These are phyloP conservation scores for Bigelowiella natans DNA, from an alignment of 78 protist genomes.

Conservation along the genomic window DNA sequence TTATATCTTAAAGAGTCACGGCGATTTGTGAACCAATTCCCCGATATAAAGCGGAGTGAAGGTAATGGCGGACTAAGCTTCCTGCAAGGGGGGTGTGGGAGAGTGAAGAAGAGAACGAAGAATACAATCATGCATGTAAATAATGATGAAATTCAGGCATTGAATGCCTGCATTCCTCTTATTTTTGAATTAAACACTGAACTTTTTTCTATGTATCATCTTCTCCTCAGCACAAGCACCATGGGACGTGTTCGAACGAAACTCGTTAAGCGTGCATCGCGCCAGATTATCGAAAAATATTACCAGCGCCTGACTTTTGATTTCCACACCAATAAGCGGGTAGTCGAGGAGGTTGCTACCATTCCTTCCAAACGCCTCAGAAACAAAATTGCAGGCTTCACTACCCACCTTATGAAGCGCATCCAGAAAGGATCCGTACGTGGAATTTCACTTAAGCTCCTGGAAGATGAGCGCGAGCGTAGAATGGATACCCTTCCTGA, in stretches of 20 bases:
- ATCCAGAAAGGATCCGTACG: conserved; percentile 89
- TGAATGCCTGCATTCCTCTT: too few relatives aligned
- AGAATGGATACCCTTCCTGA: conserved; percentile 97
- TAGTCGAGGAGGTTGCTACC: conserved; percentile 84
- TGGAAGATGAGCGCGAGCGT: conserved; percentile 99
- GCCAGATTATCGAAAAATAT: conserved; percentile 93
- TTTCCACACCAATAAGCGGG: conserved; percentile 96
- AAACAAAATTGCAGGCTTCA: conserved; percentile 97
- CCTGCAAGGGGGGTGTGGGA: too few relatives aligned
- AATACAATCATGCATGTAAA: too few relatives aligned
- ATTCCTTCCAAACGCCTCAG: conserved; percentile 96
- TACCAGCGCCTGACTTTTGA: conserved; percentile 89
- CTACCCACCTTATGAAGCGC: conserved; percentile 89
- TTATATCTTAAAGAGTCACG: too few relatives aligned
- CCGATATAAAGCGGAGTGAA: too few relatives aligned
- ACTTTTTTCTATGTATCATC: too few relatives aligned
- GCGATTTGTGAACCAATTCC: too few relatives aligned
- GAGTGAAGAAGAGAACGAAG: too few relatives aligned
- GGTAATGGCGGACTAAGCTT: too few relatives aligned
- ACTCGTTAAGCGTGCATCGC: conserved; percentile 97
- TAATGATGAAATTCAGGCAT: too few relatives aligned
- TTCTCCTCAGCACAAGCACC: too few relatives aligned
- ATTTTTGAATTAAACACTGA: too few relatives aligned
- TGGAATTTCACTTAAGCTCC: conserved; percentile 92
- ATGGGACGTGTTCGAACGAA: conserved; percentile 98